Percentiles rank a stretch among this genome's conserved stretches.
These are phyloP conservation scores for Crotalaria pallida DNA, from an alignment of 306 rosid genomes.

Conservation along the genomic window DNA sequence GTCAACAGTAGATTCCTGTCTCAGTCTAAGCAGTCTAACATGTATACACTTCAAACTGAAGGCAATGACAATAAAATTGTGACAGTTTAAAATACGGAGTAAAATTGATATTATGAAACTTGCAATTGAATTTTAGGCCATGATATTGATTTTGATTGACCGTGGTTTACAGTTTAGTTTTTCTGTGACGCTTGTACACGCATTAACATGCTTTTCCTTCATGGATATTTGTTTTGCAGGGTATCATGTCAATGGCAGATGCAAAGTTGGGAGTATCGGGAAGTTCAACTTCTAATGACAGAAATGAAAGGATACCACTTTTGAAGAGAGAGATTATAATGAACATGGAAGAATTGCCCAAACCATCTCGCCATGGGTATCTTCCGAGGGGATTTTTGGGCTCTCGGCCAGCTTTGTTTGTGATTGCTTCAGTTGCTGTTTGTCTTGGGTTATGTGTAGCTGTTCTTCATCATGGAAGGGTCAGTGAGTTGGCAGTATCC, in stretches of 20 bases:
- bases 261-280: constrained; percentile 26
- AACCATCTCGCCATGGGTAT: constrained; percentile 10
- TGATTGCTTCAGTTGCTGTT: constrained; percentile 50
- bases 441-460: constrained; percentile 78
- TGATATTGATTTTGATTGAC: neutral
- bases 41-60: neutral
- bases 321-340: constrained; percentile 37
- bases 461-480: constrained; percentile 69
- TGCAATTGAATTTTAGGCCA: neutral
- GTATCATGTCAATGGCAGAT: constrained; percentile 31
- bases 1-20: neutral
- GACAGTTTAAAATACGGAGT: neutral
- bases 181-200: neutral
- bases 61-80: neutral
- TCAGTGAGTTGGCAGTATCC: constrained; percentile 63
- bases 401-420: constrained; percentile 43
- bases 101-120: neutral
- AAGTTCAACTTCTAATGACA: constrained; percentile 26
- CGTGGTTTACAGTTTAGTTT: neutral
- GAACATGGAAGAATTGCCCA: constrained; percentile 45
- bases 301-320: constrained; percentile 50
- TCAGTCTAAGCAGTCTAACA: neutral
- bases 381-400: constrained; percentile 29
- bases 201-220: neutral
- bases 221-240: constrained; percentile 43